phyloP scores from a whole-genome alignment of 352 stramenopile species.

The Elongisporangium undulatum region DNA sequence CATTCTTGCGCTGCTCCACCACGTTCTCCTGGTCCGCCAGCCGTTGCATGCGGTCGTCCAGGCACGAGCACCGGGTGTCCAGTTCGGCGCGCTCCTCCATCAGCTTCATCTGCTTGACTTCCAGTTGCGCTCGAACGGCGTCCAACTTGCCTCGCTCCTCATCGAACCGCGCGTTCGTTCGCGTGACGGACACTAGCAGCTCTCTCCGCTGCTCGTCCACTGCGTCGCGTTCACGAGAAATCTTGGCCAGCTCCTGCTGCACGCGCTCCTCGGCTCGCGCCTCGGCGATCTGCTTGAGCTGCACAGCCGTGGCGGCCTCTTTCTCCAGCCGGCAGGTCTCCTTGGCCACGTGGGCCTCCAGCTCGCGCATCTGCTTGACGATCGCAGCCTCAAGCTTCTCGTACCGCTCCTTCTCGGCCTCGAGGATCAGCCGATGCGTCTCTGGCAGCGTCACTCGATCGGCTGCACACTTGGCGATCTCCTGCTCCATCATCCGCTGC shows the following conservation, averaged over 20 bases:
- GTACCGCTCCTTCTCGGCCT: slow-evolving; percentile 57
- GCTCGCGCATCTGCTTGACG: slow-evolving; percentile 39
- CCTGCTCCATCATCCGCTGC: slow-evolving; percentile 25
- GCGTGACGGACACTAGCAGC: slow-evolving; percentile 48
- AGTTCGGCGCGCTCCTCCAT: slow-evolving; percentile 57
- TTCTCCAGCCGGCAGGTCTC: slow-evolving; percentile 36
- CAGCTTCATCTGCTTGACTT: slow-evolving; percentile 44
- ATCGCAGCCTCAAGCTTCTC: slow-evolving; percentile 55
- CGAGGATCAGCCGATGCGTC: slow-evolving; percentile 45
- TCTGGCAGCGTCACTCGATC: slow-evolving; percentile 61
- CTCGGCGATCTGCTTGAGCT: slow-evolving; percentile 34
- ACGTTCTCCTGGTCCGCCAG: slow-evolving; percentile 43
- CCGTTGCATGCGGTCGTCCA: slow-evolving; percentile 46
- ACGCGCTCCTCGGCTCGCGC: slow-evolving; percentile 59
- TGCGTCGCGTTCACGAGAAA: slow-evolving; percentile 58
- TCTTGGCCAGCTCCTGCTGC: slow-evolving; percentile 58
- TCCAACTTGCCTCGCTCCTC: slow-evolving; percentile 73
- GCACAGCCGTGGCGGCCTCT: slow-evolving; percentile 29
- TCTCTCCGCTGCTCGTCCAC: slow-evolving; percentile 72
- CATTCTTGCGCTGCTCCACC: slow-evolving; percentile 37
- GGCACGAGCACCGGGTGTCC: slow-evolving; percentile 30
- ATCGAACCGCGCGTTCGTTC: slow-evolving; percentile 45
- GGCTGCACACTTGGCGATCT: slow-evolving; percentile 27
- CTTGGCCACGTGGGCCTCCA: slow-evolving; percentile 40
- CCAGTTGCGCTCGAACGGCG: slow-evolving; percentile 46